Evolutionary conservation across 768 basidiomycete species (phyloP).

Genomic region (Tremella mesenterica): DNA sequence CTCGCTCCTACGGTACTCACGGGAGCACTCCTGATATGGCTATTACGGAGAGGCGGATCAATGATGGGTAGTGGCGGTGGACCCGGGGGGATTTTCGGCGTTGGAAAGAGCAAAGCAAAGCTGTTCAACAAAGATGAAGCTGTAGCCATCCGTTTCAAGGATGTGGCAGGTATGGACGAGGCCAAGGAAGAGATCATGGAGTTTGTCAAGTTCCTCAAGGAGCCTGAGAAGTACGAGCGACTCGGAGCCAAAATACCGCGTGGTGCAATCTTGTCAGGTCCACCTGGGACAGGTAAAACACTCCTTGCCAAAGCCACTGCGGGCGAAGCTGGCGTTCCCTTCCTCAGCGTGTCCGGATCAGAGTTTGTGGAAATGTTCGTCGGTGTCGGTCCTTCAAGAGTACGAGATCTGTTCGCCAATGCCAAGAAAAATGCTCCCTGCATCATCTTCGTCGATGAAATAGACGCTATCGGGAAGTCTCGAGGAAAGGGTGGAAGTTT

Average conservation of each 20-base stretch:
- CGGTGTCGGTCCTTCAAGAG: conserved; percentile 93
- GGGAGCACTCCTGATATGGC: conserved; percentile 79
- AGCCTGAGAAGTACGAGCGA: conserved; percentile 86
- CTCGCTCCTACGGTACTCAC: conserved; percentile 93
- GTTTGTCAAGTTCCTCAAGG: conserved; percentile 97
- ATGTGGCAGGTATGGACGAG: conserved; percentile 99
- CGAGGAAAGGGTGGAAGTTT: conserved; percentile 68
- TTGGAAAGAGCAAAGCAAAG: conserved; percentile 89
- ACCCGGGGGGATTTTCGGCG: conserved; percentile 85
- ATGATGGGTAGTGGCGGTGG: conserved; percentile 53
- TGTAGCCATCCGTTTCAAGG: conserved; percentile 84
- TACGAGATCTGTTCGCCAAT: conserved; percentile 92
- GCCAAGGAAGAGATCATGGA: conserved; percentile 99
- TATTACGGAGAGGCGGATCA: conserved; percentile 60
- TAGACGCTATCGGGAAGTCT: conserved; percentile 96
- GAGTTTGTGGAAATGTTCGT: conserved; percentile 99
- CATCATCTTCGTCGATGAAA: conserved; percentile 99
- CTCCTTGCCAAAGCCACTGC: conserved; percentile 96
- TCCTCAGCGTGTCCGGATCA: conserved; percentile 96
- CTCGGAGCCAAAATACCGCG: conserved; percentile 84
- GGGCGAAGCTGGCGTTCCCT: conserved; percentile 93
- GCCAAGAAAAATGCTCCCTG: conserved; percentile 97
- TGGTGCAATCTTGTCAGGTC: conserved; percentile 45
- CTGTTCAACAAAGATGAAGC: conserved; percentile 96
- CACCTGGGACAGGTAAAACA: conserved; percentile 95